These are phyloP conservation scores for Ophiosphaerella herpotricha DNA, from an alignment of 2,329 filamentous ascomycete species.

Conservation along the genomic window DNA sequence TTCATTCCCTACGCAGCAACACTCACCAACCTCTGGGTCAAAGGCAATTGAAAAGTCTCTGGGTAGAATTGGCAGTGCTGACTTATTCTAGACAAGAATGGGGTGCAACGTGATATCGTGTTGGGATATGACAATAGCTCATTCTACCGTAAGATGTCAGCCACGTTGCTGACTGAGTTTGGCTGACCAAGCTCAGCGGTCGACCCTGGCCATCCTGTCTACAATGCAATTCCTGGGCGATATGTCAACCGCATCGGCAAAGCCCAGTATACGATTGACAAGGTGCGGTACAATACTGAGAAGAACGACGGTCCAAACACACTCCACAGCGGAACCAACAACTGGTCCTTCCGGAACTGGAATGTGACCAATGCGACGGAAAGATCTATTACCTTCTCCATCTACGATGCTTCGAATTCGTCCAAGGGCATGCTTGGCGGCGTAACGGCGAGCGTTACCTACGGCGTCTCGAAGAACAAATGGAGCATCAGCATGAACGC, in stretches of 20 bases:
- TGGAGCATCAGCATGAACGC: conserved; percentile 42
- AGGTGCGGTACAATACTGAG: conserved; percentile 31
- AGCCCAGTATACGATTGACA: conserved; percentile 35
- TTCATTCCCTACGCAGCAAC: conserved; percentile 43
- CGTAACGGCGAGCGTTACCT: conserved; percentile 37
- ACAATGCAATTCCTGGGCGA: conserved; percentile 40
- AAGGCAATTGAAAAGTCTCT: conserved; percentile 18
- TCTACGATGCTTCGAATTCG: conserved; percentile 36
- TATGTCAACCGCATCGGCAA: conserved; percentile 44
- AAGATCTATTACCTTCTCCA: conserved; percentile 37
- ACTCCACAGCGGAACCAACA: conserved; percentile 40
- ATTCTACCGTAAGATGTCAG: conserved; percentile 35
- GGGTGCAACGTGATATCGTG: conserved; percentile 37
- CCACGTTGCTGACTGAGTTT: neutral
- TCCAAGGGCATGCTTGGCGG: conserved; percentile 37
- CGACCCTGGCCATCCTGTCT: conserved; percentile 41
- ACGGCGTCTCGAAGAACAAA: conserved; percentile 38
- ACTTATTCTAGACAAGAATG: conserved; percentile 31
- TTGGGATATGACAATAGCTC: conserved; percentile 42
- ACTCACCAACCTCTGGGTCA: conserved; percentile 41
- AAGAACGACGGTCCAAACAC: conserved; percentile 42
- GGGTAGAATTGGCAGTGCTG: conserved; percentile 3
- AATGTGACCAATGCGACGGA: conserved; percentile 33
- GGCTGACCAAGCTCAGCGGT: conserved; percentile 29
- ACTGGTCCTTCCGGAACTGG: conserved; percentile 39